phyloP scores from a whole-genome alignment of 495 filamentous ascomycete genomes.

The Penicillium antarcticum region DNA sequence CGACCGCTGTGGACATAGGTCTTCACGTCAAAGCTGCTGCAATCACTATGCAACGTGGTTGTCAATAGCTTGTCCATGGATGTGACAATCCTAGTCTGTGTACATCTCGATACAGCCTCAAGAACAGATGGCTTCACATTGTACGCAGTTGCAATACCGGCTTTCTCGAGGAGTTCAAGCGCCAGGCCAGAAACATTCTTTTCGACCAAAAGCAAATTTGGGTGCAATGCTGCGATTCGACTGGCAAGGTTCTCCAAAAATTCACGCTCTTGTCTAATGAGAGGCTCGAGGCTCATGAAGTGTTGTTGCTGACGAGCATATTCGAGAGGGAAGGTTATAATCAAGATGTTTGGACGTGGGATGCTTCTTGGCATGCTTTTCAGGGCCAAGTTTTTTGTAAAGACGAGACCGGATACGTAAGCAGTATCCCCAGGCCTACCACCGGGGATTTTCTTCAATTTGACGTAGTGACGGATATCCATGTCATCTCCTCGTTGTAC shows the following conservation, averaged over 20 bases:
- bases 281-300: slow-evolving; percentile 97
- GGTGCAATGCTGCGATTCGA: slow-evolving; percentile 80
- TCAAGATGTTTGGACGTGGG: slow-evolving; percentile 77
- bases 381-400: slow-evolving; percentile 92
- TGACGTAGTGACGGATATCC: slow-evolving; percentile 98
- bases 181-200: slow-evolving; percentile 89
- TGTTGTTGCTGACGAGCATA: slow-evolving; percentile 93
- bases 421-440: slow-evolving; percentile 85
- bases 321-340: slow-evolving; percentile 93
- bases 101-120: slow-evolving; percentile 88
- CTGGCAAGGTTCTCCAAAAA: slow-evolving; percentile 90
- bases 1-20: slow-evolving; percentile 80
- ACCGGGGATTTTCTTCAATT: slow-evolving; percentile 92
- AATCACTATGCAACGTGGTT: slow-evolving; percentile 73
- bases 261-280: slow-evolving; percentile 95
- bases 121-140: slow-evolving; percentile 96
- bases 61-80: slow-evolving; percentile 93
- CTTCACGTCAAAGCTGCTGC: slow-evolving; percentile 87
- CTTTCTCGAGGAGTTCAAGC: slow-evolving; percentile 79
- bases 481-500: slow-evolving; percentile 87
- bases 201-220: slow-evolving; percentile 82
- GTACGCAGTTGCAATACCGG: slow-evolving; percentile 86
- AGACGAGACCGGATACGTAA: slow-evolving; percentile 94
- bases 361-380: slow-evolving; percentile 95
- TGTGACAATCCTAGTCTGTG: slow-evolving; percentile 85